Base-by-base conservation (phyloP, 176 grass and related monocot species). In the Oryza rufipogon region DNA sequence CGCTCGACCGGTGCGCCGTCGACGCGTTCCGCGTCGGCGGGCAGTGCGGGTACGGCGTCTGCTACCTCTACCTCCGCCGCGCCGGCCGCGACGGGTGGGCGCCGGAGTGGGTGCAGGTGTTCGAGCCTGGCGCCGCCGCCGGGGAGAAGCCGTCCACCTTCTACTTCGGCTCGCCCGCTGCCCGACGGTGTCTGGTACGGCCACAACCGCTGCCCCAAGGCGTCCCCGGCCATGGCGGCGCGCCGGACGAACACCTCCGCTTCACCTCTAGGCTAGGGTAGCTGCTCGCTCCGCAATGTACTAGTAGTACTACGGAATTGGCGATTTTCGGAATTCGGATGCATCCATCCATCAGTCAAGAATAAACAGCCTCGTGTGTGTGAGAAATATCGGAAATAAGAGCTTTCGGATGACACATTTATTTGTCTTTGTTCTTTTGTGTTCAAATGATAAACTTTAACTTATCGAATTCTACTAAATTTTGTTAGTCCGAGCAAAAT, bases 61-160 rank as follows among this genome's bases (percentile, higher is more conserved):
- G 95, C 90, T 97, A 95, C 80, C 85, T 98, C 63, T 95, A 98
- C 76, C 87, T 98, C 60, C 86, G 90, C 66, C 89, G 95, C 52
- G 49, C 66, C 10, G 95, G 95, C 2, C 68, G 66, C 76, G 90
- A 87, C 69, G 92, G 95, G 2, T 98, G 95, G 95, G 85, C 76
- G 17, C 95, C 95, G 3, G 80, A 92, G 36, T 93, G 91, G 85
- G 87, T 98, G 7, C 87, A 90, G 82, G 88, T 95, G 71, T 68
- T 88, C 11, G 80, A 95, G 82, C 89, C 92, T 5, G 66, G 66
- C 1, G 45, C 78, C 2, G 17, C 9, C 4, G 6, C 70, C 23
- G 12, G 63, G 34, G 42, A 77, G 25, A 83, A 64, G 74, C 92
- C 69, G 8, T 56, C 73, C 68, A 95, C 92, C 2, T 98, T 92